Conservation (phyloP, 306 rosid genomes). For the Acacia melanoxylon region DNA sequence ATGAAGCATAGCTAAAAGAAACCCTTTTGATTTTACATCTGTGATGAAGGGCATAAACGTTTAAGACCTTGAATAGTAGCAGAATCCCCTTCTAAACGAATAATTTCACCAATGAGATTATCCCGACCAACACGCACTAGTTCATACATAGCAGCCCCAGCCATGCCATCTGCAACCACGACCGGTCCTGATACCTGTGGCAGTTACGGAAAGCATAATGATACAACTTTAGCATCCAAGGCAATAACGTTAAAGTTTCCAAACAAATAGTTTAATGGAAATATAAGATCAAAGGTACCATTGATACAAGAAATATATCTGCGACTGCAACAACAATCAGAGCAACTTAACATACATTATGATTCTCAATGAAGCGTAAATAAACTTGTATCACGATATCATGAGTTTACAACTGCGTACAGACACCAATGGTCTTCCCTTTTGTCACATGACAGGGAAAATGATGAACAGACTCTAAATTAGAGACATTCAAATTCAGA, state of each 20-base stretch:
- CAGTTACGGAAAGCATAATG: not conserved
- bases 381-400: not conserved
- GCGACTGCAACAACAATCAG: constrained; percentile 38
- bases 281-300: not conserved
- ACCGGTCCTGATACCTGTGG: constrained; percentile 97
- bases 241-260: not conserved
- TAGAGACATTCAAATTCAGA: constrained; percentile 7
- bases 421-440: not conserved
- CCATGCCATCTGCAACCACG: constrained; percentile 98
- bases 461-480: not conserved
- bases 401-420: constrained; percentile 37
- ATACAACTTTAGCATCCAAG: constrained; percentile 9
- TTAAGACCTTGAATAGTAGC: constrained; percentile 76
- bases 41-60: not conserved
- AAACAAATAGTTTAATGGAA: not conserved
- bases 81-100: constrained; percentile 79
- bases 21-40: not conserved
- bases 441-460: not conserved
- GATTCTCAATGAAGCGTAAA: not conserved
- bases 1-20: not conserved
- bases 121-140: constrained; percentile 86
- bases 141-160: constrained; percentile 99
- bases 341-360: not conserved
- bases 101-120: constrained; percentile 78
- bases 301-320: not conserved